Conservation (phyloP, 169 alveolate genomes). For the Plasmodium cynomolgi region DNA sequence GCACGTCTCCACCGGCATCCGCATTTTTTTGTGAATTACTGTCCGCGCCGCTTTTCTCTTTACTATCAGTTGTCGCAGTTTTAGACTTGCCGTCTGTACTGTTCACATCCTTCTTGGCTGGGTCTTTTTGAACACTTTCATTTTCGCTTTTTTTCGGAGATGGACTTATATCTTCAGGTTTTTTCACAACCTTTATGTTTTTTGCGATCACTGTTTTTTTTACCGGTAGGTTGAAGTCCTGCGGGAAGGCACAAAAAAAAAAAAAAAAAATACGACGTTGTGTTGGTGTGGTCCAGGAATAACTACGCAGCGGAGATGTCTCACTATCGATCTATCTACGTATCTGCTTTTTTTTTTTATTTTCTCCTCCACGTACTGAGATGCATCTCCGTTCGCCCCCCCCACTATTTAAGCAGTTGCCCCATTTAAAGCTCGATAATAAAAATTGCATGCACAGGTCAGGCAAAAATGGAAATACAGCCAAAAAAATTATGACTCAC, state of each 20-base stretch:
- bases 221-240: slow-evolving; percentile 53
- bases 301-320: neutral
- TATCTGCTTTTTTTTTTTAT: neutral
- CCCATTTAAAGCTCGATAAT: neutral
- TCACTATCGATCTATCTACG: neutral
- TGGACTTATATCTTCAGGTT: slow-evolving; percentile 7
- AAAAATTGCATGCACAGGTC: neutral
- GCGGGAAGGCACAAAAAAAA: neutral
- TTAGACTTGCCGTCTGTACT: slow-evolving; percentile 5
- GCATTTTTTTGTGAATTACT: slow-evolving; percentile 27
- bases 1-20: neutral
- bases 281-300: neutral
- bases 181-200: slow-evolving; percentile 47
- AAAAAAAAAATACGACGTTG: neutral
- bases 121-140: slow-evolving; percentile 1
- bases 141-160: neutral
- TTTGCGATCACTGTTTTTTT: slow-evolving; percentile 54
- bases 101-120: neutral
- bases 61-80: neutral
- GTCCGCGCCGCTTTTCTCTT: slow-evolving; percentile 3
- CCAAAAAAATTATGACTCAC: neutral
- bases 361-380: neutral
- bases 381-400: neutral
- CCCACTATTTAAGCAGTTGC: neutral
- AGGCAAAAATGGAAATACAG: neutral